Conservation (phyloP, 2,329 filamentous ascomycete genomes). For the Aspergillus hiratsukae region DNA sequence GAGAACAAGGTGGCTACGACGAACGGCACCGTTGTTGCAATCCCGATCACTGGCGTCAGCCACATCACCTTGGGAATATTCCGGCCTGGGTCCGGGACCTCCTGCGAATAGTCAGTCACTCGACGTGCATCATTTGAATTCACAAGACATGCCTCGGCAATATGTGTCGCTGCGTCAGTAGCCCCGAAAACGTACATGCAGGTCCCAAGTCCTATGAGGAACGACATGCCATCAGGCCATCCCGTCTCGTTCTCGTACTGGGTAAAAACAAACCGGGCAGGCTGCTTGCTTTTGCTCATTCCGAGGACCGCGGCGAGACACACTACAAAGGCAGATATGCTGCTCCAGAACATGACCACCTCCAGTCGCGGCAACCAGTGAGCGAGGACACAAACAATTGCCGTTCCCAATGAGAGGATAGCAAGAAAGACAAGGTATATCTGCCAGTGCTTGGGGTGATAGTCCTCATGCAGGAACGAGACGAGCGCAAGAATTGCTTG, state of each 20-base stretch:
- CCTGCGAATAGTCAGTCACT: constrained; percentile 1
- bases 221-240: constrained; percentile 21
- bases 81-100: constrained; percentile 17
- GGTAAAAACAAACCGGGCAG: constrained; percentile 9
- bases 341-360: constrained; percentile 14
- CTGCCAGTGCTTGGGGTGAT: constrained; percentile 15
- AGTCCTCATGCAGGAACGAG: constrained; percentile 14
- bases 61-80: constrained; percentile 19
- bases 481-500: neutral
- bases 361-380: constrained; percentile 10
- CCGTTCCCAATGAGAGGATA: constrained; percentile 5
- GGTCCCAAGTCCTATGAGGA: constrained; percentile 19
- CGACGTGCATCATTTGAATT: neutral
- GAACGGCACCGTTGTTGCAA: constrained; percentile 15
- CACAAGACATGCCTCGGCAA: constrained; percentile 16
- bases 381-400: constrained; percentile 12
- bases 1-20: constrained; percentile 18
- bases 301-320: constrained; percentile 25
- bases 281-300: constrained; percentile 12
- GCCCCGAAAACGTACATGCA: constrained; percentile 24
- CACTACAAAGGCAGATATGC: constrained; percentile 19
- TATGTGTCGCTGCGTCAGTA: constrained; percentile 21
- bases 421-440: constrained; percentile 20
- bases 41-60: constrained; percentile 17
- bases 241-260: constrained; percentile 19